These are phyloP conservation scores for Populus trichocarpa DNA, from an alignment of 441 rosid species.

Conservation along the genomic window DNA sequence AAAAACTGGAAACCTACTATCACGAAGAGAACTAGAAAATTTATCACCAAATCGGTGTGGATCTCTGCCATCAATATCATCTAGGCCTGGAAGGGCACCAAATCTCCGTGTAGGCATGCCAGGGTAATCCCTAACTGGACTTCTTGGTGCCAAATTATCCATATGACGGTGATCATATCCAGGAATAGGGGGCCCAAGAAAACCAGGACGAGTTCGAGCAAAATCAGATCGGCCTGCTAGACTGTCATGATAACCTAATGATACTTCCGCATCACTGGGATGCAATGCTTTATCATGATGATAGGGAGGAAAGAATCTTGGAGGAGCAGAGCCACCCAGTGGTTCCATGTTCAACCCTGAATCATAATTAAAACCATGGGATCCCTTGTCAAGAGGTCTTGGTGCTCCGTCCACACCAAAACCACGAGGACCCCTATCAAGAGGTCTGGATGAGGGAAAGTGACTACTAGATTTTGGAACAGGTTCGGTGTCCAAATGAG, in stretches of 20 bases:
- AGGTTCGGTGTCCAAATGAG: conserved; percentile 37
- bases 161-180: conserved; percentile 39
- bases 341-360: conserved; percentile 32
- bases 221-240: conserved; percentile 37
- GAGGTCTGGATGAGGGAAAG: conserved; percentile 38
- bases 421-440: conserved; percentile 42
- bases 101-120: conserved; percentile 37
- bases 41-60: conserved; percentile 37
- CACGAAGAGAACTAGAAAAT: conserved; percentile 31
- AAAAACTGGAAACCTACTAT: conserved; percentile 39
- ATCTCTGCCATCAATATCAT: conserved; percentile 45
- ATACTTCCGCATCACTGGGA: conserved; percentile 37
- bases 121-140: conserved; percentile 53
- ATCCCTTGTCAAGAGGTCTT: conserved; percentile 39
- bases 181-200: conserved; percentile 38
- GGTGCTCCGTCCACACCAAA: conserved; percentile 34
- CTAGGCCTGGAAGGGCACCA: conserved; percentile 36
- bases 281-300: conserved; percentile 24
- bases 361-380: conserved; percentile 16
- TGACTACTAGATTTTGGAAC: conserved; percentile 33
- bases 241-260: conserved; percentile 39
- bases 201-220: conserved; percentile 30
- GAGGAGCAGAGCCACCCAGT: conserved; percentile 32
- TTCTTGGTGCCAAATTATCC: conserved; percentile 46
- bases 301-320: conserved; percentile 47